phyloP scores from a whole-genome alignment of 441 rosid genomes.

The Dalechampia spathulata region DNA sequence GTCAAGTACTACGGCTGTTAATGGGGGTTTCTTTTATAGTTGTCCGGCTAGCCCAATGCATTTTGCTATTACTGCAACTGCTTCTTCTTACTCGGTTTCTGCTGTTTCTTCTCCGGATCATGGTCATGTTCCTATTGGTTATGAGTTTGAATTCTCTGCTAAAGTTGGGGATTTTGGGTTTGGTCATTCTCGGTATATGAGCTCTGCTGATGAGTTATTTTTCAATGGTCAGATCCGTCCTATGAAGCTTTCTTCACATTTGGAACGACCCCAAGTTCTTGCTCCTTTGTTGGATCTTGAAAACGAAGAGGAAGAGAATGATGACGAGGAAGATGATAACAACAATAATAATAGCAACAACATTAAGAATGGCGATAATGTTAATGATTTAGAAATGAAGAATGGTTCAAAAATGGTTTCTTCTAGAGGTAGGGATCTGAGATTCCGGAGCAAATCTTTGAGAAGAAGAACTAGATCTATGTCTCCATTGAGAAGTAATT shows the following conservation, averaged over 20 bases:
- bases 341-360: constrained; percentile 14
- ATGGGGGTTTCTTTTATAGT: constrained; percentile 75
- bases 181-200: constrained; percentile 51
- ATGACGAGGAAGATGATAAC: constrained; percentile 49
- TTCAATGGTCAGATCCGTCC: constrained; percentile 85
- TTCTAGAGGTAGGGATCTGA: constrained; percentile 74
- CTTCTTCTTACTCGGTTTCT: constrained; percentile 22
- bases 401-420: neutral
- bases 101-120: constrained; percentile 26
- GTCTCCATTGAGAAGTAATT: constrained; percentile 62
- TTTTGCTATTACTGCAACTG: constrained; percentile 38
- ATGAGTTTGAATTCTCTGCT: constrained; percentile 81
- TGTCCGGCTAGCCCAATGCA: constrained; percentile 98
- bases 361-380: too few relatives aligned
- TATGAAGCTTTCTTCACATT: constrained; percentile 75
- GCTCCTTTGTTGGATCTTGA: constrained; percentile 73
- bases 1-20: constrained; percentile 25
- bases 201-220: constrained; percentile 88
- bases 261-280: constrained; percentile 69
- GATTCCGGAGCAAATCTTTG: constrained; percentile 55
- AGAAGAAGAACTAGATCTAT: constrained; percentile 80
- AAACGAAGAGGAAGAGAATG: too few relatives aligned
- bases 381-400: too few relatives aligned
- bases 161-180: constrained; percentile 44
- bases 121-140: constrained; percentile 29